These are phyloP conservation scores for Colletotrichum sp. DNA, from an alignment of 2,329 filamentous ascomycete genomes.

Conservation along the genomic window DNA sequence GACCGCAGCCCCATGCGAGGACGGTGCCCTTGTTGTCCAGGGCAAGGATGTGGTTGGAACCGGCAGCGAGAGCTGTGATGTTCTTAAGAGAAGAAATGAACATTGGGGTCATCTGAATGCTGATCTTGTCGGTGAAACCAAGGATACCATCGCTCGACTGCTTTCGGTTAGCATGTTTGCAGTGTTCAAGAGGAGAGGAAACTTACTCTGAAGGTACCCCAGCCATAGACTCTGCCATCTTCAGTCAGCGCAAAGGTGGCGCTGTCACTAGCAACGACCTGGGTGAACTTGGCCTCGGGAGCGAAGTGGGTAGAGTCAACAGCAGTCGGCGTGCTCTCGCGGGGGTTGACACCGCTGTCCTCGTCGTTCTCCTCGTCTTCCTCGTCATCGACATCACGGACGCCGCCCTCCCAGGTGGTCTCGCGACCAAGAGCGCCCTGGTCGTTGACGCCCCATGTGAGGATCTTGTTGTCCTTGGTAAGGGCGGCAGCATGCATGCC, in stretches of 20 bases:
- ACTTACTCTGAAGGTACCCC: conserved; percentile 74
- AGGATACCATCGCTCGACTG: conserved; percentile 66
- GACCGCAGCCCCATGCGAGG: conserved; percentile 74
- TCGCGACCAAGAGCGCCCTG: conserved; percentile 80
- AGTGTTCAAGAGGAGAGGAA: not conserved
- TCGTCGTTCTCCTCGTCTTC: conserved; percentile 43
- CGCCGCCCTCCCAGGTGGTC: conserved; percentile 69
- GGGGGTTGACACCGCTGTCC: conserved; percentile 72
- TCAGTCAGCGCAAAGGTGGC: conserved; percentile 78
- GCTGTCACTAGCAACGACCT: conserved; percentile 76
- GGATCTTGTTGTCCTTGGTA: conserved; percentile 80
- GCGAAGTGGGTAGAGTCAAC: conserved; percentile 65
- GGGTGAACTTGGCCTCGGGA: conserved; percentile 64
- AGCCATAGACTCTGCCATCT: conserved; percentile 79
- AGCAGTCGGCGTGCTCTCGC: conserved; percentile 70
- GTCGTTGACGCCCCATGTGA: conserved; percentile 90
- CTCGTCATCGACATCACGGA: conserved; percentile 58
- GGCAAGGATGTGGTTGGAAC: conserved; percentile 75
- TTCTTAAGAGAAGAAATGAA: conserved; percentile 67
- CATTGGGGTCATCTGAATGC: conserved; percentile 50
- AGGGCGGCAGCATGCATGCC: conserved; percentile 83
- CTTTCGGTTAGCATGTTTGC: not conserved
- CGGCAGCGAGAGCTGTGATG: conserved; percentile 67
- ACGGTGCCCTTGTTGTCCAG: conserved; percentile 70
- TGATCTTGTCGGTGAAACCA: conserved; percentile 62